phyloP scores from a whole-genome alignment of 2,329 filamentous ascomycete species.

The Cladosporium halotolerans region DNA sequence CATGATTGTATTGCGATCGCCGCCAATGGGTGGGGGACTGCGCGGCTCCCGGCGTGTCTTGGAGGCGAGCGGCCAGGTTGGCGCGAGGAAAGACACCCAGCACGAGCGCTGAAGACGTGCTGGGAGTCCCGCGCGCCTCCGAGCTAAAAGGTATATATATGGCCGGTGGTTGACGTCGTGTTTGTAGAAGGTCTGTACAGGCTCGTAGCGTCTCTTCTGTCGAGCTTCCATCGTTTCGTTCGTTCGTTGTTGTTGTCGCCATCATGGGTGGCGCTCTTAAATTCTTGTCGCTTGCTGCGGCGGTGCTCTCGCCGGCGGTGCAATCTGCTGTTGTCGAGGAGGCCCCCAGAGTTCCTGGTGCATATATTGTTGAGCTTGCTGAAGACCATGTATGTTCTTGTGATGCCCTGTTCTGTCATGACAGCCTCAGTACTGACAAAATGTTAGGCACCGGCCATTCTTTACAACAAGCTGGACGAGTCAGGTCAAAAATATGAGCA shows the following conservation, averaged over 20 bases:
- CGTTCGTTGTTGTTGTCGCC: not conserved
- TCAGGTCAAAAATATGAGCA: conserved; percentile 16
- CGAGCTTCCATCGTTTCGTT: not conserved
- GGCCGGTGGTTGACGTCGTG: conserved; percentile 3
- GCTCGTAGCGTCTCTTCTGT: not conserved
- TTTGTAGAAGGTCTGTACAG: not conserved
- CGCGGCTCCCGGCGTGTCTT: conserved; percentile 6
- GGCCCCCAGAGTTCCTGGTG: conserved; percentile 16
- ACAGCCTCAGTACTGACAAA: not conserved
- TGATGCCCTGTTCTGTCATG: not conserved
- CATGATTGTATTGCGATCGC: conserved; percentile 5
- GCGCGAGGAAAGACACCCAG: conserved; percentile 9
- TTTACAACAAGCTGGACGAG: conserved; percentile 12
- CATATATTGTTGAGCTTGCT: conserved; percentile 20
- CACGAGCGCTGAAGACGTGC: conserved; percentile 3
- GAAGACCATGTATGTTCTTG: conserved; percentile 11
- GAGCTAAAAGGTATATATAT: not conserved
- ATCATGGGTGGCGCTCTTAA: conserved; percentile 10
- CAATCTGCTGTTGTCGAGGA: not conserved
- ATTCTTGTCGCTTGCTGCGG: conserved; percentile 11
- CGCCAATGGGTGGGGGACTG: conserved; percentile 1
- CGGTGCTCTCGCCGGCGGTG: conserved; percentile 2
- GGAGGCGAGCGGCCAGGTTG: conserved; percentile 1
- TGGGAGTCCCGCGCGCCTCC: not conserved
- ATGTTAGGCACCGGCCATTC: not conserved